Conservation (phyloP, 148 eudicot species). For the Amaranthus hypochondriacus region DNA sequence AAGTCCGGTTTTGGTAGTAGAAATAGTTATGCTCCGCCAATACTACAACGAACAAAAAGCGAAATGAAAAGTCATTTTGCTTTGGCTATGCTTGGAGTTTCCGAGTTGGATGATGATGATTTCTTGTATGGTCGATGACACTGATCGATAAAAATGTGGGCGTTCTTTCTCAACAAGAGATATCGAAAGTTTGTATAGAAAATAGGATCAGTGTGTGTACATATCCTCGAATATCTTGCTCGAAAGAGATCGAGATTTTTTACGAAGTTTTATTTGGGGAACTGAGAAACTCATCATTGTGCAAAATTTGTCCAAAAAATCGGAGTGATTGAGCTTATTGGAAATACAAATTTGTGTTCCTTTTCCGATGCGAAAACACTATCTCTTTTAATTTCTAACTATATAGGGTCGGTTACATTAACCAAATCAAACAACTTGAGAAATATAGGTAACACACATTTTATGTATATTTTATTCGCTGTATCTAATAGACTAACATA, state of each 20-base stretch:
- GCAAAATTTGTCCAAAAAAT: not conserved
- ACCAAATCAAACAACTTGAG: no score
- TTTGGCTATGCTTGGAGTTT: slow-evolving; percentile 85
- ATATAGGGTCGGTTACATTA: no score
- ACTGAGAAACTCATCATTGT: slow-evolving; percentile 8
- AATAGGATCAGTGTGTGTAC: slow-evolving; percentile 19
- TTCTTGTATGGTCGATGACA: slow-evolving; percentile 53
- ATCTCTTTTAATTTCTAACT: no score
- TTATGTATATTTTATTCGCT: no score
- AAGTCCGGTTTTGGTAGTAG: slow-evolving; percentile 34
- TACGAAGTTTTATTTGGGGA: not conserved
- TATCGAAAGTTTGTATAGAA: slow-evolving; percentile 29
- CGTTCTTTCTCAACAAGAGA: not conserved
- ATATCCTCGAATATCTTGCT: slow-evolving; percentile 10
- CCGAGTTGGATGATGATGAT: slow-evolving; percentile 71
- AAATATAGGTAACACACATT: no score
- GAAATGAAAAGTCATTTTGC: slow-evolving; percentile 78
- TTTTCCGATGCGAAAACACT: no score
- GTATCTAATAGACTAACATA: no score
- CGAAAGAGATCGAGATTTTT: slow-evolving; percentile 4
- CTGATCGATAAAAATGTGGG: not conserved
- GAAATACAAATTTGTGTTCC: not conserved
- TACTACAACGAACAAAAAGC: slow-evolving; percentile 43
- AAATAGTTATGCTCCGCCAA: slow-evolving; percentile 31
- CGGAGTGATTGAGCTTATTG: not conserved